Conservation (phyloP, 495 filamentous ascomycete species). For the Penicillium goetzii region DNA sequence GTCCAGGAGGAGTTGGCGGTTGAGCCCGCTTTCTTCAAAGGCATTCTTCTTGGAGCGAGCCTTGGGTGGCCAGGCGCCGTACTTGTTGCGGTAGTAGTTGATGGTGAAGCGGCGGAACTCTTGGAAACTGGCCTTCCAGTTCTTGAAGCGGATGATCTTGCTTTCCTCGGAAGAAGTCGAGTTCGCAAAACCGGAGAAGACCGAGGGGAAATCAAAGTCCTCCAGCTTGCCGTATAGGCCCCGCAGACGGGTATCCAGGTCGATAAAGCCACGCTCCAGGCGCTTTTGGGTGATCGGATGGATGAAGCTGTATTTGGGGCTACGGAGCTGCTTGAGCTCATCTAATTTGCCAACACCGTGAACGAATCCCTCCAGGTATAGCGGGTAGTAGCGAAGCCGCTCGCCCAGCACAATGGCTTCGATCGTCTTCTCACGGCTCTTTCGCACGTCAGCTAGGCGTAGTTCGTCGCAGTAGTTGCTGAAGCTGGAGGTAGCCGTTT, state of each 20-base stretch:
- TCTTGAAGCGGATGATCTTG: conserved; percentile 78
- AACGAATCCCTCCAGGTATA: conserved; percentile 90
- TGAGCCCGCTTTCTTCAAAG: conserved; percentile 83
- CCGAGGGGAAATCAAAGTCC: conserved; percentile 86
- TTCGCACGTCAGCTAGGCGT: conserved; percentile 74
- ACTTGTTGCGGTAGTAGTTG: conserved; percentile 76
- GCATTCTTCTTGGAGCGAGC: conserved; percentile 89
- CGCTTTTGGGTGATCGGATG: conserved; percentile 72
- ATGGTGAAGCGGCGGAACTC: conserved; percentile 76
- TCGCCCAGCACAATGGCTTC: conserved; percentile 89
- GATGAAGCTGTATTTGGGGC: conserved; percentile 69
- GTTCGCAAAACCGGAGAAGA: conserved; percentile 87
- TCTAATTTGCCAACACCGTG: conserved; percentile 92
- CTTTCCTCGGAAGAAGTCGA: conserved; percentile 73
- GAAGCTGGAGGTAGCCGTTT: conserved; percentile 76
- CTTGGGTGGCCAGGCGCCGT: conserved; percentile 94
- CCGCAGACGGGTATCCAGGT: conserved; percentile 69
- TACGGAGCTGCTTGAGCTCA: conserved; percentile 67
- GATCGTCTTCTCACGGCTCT: conserved; percentile 85
- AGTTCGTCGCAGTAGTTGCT: conserved; percentile 76
- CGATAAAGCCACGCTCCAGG: conserved; percentile 78
- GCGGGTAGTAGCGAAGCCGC: conserved; percentile 73
- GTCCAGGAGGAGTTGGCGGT: conserved; percentile 77
- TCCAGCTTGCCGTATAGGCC: conserved; percentile 69
- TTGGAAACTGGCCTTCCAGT: conserved; percentile 75